These are phyloP conservation scores for Pseudogymnoascus verrucosus DNA, from an alignment of 2,329 filamentous ascomycete genomes.

Conservation along the genomic window DNA sequence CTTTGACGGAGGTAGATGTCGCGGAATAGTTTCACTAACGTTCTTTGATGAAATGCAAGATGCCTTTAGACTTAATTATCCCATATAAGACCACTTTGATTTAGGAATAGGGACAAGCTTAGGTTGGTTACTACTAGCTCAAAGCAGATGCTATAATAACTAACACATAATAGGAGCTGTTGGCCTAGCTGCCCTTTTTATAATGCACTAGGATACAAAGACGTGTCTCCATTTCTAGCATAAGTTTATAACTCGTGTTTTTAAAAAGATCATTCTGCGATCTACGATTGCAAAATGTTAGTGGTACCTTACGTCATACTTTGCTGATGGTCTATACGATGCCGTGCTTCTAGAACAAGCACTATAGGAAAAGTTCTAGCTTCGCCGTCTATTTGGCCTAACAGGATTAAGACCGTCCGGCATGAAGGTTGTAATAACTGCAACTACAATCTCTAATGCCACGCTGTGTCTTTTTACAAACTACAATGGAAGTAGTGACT, in stretches of 20 bases:
- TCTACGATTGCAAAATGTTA: constrained; percentile 13
- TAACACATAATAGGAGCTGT: too few species aligned
- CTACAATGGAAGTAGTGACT: constrained; percentile 17
- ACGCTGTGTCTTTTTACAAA: constrained; percentile 20
- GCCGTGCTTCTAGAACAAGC: constrained; percentile 14
- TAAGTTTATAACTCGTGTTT: too few species aligned
- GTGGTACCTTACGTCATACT: constrained; percentile 12
- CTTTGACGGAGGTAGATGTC: constrained; percentile 30
- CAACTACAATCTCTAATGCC: constrained; percentile 19
- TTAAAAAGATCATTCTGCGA: not conserved
- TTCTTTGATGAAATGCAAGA: constrained; percentile 20
- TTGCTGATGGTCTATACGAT: constrained; percentile 18
- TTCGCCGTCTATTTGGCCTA: constrained; percentile 14
- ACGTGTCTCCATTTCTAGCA: too few species aligned
- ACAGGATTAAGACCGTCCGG: constrained; percentile 13
- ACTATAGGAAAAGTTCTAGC: constrained; percentile 16
- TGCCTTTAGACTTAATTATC: constrained; percentile 15
- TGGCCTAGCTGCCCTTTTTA: too few species aligned
- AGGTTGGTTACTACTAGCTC: constrained; percentile 14
- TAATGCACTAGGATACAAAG: too few species aligned
- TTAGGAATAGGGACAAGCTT: constrained; percentile 21
- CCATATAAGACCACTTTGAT: constrained; percentile 22
- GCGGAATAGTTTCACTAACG: constrained; percentile 21
- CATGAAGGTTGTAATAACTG: constrained; percentile 19
- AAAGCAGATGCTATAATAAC: not conserved